Percentiles rank a stretch among this genome's conserved stretches.
These are phyloP conservation scores for Colletotrichum higginsianum DNA, from an alignment of 2,329 filamentous ascomycete genomes.

Conservation along the genomic window DNA sequence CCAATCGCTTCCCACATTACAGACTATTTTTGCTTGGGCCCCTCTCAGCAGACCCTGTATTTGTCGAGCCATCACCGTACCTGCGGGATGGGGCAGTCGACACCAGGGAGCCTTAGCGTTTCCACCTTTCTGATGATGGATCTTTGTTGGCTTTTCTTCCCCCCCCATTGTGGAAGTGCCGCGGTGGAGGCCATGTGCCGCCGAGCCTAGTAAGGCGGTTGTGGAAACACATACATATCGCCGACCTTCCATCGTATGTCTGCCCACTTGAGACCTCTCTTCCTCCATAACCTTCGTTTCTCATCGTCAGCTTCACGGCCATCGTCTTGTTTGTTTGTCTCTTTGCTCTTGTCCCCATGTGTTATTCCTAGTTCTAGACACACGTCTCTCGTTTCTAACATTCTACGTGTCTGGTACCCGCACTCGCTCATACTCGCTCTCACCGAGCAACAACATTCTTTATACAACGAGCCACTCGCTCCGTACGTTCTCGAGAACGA, in stretches of 20 bases:
- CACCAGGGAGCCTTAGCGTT: slow-evolving; percentile 7
- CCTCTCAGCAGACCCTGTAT: slow-evolving; percentile 23
- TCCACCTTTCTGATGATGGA: slow-evolving; percentile 26
- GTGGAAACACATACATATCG: slow-evolving; percentile 24
- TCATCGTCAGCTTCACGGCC: neutral
- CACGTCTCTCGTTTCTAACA: slow-evolving; percentile 18
- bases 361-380: slow-evolving; percentile 8
- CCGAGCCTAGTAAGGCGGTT: neutral
- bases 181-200: slow-evolving; percentile 18
- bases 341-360: slow-evolving; percentile 3
- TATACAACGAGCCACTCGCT: slow-evolving; percentile 8
- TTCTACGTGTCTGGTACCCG: slow-evolving; percentile 14
- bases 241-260: neutral
- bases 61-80: slow-evolving; percentile 14
- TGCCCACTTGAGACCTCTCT: neutral
- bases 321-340: slow-evolving; percentile 23
- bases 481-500: neutral
- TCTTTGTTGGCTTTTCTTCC: slow-evolving; percentile 16
- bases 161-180: slow-evolving; percentile 10
- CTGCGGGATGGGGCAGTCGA: slow-evolving; percentile 26
- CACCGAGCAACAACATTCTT: slow-evolving; percentile 11
- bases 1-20: slow-evolving; percentile 24
- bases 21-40: slow-evolving; percentile 17
- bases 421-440: slow-evolving; percentile 17
- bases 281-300: neutral